Conservation (phyloP, 306 rosid species). For the Styphnolobium japonicum region DNA sequence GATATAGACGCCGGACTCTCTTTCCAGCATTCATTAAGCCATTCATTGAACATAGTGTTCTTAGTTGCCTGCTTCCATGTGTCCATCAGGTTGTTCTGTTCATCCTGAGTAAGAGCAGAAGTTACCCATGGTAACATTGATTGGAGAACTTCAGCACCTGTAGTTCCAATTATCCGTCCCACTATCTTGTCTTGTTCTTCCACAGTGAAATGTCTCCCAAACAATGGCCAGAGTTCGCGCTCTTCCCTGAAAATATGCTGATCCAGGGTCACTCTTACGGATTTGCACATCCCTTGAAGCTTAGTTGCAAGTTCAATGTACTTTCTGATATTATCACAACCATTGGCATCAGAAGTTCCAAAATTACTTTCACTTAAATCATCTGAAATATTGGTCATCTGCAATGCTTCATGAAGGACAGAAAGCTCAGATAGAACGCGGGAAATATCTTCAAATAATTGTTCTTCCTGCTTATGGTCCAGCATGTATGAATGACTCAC, state of each 20-base stretch:
- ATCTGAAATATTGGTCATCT: constrained; percentile 35
- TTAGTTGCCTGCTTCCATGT: constrained; percentile 98
- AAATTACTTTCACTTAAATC: constrained; percentile 35
- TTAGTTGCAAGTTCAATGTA: constrained; percentile 79
- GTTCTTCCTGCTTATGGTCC: constrained; percentile 96
- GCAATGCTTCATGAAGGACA: constrained; percentile 66
- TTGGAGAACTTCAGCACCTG: constrained; percentile 99
- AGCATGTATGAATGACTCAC: constrained; percentile 95
- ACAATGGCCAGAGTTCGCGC: constrained; percentile 94
- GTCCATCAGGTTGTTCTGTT: constrained; percentile 93
- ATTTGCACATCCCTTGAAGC: constrained; percentile 99
- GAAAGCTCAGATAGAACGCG: constrained; percentile 83
- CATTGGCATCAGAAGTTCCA: constrained; percentile 35
- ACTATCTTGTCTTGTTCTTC: constrained; percentile 98
- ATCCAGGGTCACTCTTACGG: constrained; percentile 82
- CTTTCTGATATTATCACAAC: constrained; percentile 48
- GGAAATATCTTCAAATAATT: constrained; percentile 84
- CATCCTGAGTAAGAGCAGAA: constrained; percentile 95
- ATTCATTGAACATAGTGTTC: constrained; percentile 96
- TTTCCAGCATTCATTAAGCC: constrained; percentile 98
- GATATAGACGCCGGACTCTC: constrained; percentile 60
- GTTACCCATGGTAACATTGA: constrained; percentile 99
- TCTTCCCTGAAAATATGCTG: constrained; percentile 98
- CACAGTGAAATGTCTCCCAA: constrained; percentile 86
- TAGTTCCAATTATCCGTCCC: constrained; percentile 94